Evolutionary conservation across 2,329 filamentous ascomycete genomes (phyloP).

Genomic region (Neofusicoccum cordaticola): DNA sequence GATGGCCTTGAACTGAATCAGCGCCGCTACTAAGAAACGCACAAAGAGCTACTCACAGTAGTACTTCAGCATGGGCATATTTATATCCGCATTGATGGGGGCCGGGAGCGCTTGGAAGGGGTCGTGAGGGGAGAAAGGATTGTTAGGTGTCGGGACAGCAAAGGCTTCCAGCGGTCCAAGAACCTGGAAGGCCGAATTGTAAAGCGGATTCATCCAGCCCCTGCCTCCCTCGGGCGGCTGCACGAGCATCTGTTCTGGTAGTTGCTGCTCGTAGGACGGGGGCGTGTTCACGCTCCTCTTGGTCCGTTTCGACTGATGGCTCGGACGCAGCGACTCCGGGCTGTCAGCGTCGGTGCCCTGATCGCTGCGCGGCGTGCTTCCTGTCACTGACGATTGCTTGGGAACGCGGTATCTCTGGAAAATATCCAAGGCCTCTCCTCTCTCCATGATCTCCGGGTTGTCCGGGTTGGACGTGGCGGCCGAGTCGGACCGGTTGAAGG

Average conservation of each 20-base stretch:
- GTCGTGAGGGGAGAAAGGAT: conserved; percentile 22
- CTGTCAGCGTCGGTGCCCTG: conserved; percentile 2
- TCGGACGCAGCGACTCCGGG: conserved; percentile 5
- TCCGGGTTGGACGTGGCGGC: not conserved
- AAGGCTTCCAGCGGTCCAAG: not conserved
- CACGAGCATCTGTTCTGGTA: not conserved
- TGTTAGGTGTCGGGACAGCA: not conserved
- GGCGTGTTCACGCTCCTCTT: not conserved
- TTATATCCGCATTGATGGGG: conserved; percentile 27
- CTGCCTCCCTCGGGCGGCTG: not conserved
- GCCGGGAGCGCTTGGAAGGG: conserved; percentile 37
- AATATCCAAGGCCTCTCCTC: conserved; percentile 6
- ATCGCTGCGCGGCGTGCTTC: conserved; percentile 10
- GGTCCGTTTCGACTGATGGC: not conserved
- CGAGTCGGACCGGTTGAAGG: not conserved
- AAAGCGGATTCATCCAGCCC: not conserved
- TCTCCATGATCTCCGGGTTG: conserved; percentile 4
- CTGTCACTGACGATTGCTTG: not conserved
- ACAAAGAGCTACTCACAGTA: conserved; percentile 25
- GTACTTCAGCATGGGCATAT: conserved; percentile 34
- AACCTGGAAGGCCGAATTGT: not conserved
- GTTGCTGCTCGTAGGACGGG: not conserved
- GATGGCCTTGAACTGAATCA: conserved; percentile 22
- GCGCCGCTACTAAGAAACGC: not conserved
- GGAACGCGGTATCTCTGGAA: conserved; percentile 8